A percentile compares a stretch with the other conserved stretches of the same genome.
Conservation (phyloP, 2,329 filamentous ascomycete genomes). For the Colletotrichum sublineola region DNA sequence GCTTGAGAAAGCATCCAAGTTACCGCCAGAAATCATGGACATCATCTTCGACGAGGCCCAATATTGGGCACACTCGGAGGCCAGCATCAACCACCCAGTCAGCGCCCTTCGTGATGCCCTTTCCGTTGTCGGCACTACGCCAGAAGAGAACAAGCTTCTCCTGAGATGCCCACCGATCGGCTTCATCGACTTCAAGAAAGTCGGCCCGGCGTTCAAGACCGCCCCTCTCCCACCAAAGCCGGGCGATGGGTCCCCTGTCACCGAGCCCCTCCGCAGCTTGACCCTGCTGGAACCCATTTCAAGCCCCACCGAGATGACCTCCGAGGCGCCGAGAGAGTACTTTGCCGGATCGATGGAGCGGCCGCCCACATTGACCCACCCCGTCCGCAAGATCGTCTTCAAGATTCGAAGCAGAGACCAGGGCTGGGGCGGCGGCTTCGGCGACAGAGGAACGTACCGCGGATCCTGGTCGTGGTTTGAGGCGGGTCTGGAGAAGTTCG, state of each 20-base stretch:
- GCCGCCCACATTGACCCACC: slow-evolving; percentile 54
- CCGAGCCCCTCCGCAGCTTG: slow-evolving; percentile 20
- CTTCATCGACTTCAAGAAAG: slow-evolving; percentile 43
- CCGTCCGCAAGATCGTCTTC: slow-evolving; percentile 73
- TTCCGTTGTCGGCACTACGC: slow-evolving; percentile 45
- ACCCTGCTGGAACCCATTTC: slow-evolving; percentile 25
- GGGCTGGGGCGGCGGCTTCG: slow-evolving; percentile 61
- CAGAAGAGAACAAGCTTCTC: slow-evolving; percentile 51
- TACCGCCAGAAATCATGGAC: slow-evolving; percentile 70
- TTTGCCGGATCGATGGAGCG: slow-evolving; percentile 49
- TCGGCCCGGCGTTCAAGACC: slow-evolving; percentile 31
- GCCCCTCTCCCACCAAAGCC: slow-evolving; percentile 30
- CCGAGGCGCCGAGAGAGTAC: slow-evolving; percentile 47
- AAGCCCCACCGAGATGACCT: slow-evolving; percentile 2
- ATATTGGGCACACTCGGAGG: slow-evolving; percentile 69
- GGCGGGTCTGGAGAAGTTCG: slow-evolving; percentile 69
- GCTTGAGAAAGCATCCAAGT: slow-evolving; percentile 56
- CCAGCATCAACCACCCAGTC: slow-evolving; percentile 48
- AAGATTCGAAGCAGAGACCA: slow-evolving; percentile 70
- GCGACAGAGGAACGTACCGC: slow-evolving; percentile 55
- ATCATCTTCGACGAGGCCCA: slow-evolving; percentile 70
- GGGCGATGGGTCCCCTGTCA: slow-evolving; percentile 21
- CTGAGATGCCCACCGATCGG: slow-evolving; percentile 54
- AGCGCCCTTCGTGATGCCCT: slow-evolving; percentile 42
- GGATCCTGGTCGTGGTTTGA: slow-evolving; percentile 75